Evolutionary conservation across 2,329 filamentous ascomycete genomes (phyloP), one percentile per base, ranked within the genome.

Genomic region (Fusarium tuaranense): DNA sequence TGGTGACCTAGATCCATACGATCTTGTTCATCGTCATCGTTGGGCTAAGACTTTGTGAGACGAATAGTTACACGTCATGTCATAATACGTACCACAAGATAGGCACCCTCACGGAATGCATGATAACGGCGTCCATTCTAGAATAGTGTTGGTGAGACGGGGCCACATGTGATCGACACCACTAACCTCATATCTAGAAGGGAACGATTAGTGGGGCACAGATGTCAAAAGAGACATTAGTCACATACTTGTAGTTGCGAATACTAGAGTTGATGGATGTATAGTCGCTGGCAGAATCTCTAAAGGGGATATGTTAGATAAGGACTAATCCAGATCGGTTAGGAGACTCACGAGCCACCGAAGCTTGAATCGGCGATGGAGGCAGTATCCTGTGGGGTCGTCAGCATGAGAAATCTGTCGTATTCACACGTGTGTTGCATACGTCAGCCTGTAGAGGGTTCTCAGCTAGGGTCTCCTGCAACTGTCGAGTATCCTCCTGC

Each of bases 71-170:
- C 12, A 7, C 4, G 1, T 2, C 36, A 13, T 39, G 12, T 16
- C 12, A 20, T 25, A 9, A 8, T 9, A 38, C 60, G 16, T 63
- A 70, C 68, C 1, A 70, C 66, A 8, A 70, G 30, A 13, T 70
- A 74, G 8, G 71, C 48, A 12, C 72, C 72, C 20, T 74, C 72
- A 2, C 74, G 72, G 30, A 74, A 74, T 18, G 72, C 71, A 53
- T 74, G 72, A 7, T 74, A 74, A 6, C 72, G 72, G n/a, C 72
- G 72, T 2, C 72, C 72, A 20, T 74, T 68, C 72, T 74, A 41
- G 2, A n/a, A 12, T 9, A 5, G 0, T 22, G 32, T 4, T 53
- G 20, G 71, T 14, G 72, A 27, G 0, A 4, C 6, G 6, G 5
- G 0, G 10, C 4, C 5, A 25, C n/a, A 0, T 12, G n/a, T 1